Conservation (phyloP, 768 basidiomycete species). For the Rhodotorula paludigena region DNA sequence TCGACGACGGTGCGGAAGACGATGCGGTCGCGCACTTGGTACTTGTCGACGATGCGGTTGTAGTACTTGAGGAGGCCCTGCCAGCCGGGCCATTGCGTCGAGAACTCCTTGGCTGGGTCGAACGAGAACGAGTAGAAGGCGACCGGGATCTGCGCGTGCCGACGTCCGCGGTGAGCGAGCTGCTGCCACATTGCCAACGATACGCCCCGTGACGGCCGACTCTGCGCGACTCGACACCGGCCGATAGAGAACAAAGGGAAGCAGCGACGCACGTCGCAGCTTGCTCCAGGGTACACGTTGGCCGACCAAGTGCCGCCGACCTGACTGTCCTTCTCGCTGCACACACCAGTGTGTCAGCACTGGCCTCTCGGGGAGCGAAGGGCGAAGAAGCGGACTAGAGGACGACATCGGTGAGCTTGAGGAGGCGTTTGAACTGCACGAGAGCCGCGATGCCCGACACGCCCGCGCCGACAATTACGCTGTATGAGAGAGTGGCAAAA, state of each 20-base stretch:
- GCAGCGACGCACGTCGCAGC: neutral
- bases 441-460: constrained; percentile 39
- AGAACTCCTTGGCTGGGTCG: neutral
- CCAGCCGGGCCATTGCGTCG: constrained; percentile 23
- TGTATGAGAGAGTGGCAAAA: neutral
- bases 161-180: neutral
- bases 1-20: constrained; percentile 32
- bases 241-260: neutral
- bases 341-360: neutral
- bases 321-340: constrained; percentile 11
- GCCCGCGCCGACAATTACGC: constrained; percentile 41
- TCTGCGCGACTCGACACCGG: too few relatives aligned
- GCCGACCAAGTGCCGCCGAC: neutral
- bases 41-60: constrained; percentile 23
- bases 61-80: constrained; percentile 29
- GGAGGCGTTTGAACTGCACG: constrained; percentile 39
- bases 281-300: constrained; percentile 14
- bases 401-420: constrained; percentile 35
- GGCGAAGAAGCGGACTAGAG: constrained; percentile 25
- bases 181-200: too few relatives aligned
- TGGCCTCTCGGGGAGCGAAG: too few relatives aligned
- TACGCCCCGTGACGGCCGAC: too few relatives aligned
- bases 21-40: constrained; percentile 26
- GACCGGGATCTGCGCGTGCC: constrained; percentile 27
- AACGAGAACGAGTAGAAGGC: constrained; percentile 35